Base-by-base conservation (phyloP, 2,329 filamentous ascomycete genomes). In the Aspergillus fischeri region DNA sequence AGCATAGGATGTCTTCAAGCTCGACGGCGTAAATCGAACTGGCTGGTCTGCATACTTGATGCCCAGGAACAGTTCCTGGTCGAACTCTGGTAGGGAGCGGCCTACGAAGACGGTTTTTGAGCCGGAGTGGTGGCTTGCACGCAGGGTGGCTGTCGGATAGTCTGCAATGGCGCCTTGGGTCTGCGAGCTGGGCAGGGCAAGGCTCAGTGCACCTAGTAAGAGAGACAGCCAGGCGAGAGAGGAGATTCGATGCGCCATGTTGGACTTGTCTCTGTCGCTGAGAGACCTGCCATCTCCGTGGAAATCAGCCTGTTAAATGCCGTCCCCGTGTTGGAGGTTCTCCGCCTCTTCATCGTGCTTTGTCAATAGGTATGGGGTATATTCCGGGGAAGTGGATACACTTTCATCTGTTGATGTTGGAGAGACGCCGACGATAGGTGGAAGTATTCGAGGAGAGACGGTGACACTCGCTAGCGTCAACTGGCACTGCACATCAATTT, bases 21-120 rank as follows among this genome's bases (percentile, higher is more conserved):
- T 21, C 4, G 65, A 60, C 0, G 63, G 65, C 1, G 66, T 70
- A 42, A 71, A 71, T 10, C 68, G 64, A 9, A 48, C 35, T 2
- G 68, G 67, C 45, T 70, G n/a, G 17, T 69, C 59, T 11, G 69
- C 65, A 51, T 68, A 69, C 29, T 69, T 70, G 35, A 70, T 65
- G 2, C 68, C 68, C 3, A 71, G 62, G 51, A 71, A 70, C 2
- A 66, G 24, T 20, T 70, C 65, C 29, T 71, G 69, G 24, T 65
- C 51, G 29, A 70, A 69, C 24, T 66, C 63, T 3, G 64, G 62
- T 38, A 70, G 56, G 2, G 60, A 58, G 14, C 66, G 66, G 28
- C 69, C 67, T 1, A 69, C 56, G 47, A 70, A 70, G 21, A 65
- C 47, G 0, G 63, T 65, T n/a, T 62, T 61, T 9, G 52, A 27